These are phyloP conservation scores for Euphrasia arctica DNA, from an alignment of 305 asterid genomes.

Conservation along the genomic window DNA sequence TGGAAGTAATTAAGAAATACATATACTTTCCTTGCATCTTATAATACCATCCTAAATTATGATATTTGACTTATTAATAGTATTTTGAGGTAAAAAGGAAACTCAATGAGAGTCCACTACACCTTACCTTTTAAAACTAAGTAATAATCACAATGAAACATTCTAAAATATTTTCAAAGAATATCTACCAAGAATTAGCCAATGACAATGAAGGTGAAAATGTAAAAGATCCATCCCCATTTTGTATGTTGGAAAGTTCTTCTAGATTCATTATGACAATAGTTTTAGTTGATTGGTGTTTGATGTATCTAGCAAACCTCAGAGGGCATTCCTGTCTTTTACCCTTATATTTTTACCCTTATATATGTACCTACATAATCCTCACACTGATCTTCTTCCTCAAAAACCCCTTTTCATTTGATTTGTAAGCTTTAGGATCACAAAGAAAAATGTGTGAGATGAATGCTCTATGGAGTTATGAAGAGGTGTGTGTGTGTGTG, in stretches of 20 bases:
- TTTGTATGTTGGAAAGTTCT: too few relatives aligned
- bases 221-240: too few relatives aligned
- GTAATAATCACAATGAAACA: slow-evolving; percentile 32
- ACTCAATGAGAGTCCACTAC: neutral
- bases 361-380: slow-evolving; percentile 42
- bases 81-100: neutral
- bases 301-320: too few relatives aligned
- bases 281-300: too few relatives aligned
- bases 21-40: neutral
- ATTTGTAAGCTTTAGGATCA: slow-evolving; percentile 8
- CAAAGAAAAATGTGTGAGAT: slow-evolving; percentile 51
- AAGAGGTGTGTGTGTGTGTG: slow-evolving; percentile 43
- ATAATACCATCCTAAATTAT: neutral
- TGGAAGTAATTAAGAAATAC: too few relatives aligned
- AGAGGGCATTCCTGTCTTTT: slow-evolving; percentile 20
- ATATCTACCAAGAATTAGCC: slow-evolving; percentile 33
- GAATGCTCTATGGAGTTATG: slow-evolving; percentile 57
- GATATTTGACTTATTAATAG: neutral
- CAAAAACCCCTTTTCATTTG: slow-evolving; percentile 27
- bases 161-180: slow-evolving; percentile 25
- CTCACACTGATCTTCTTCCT: slow-evolving; percentile 10
- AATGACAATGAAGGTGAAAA: slow-evolving; percentile 24
- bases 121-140: slow-evolving; percentile 32
- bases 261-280: too few relatives aligned
- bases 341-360: neutral